Evolutionary conservation across 2,329 filamentous ascomycete species (phyloP), one percentile per base, ranked within the genome.

Genomic region (Fusarium incarnatum): DNA sequence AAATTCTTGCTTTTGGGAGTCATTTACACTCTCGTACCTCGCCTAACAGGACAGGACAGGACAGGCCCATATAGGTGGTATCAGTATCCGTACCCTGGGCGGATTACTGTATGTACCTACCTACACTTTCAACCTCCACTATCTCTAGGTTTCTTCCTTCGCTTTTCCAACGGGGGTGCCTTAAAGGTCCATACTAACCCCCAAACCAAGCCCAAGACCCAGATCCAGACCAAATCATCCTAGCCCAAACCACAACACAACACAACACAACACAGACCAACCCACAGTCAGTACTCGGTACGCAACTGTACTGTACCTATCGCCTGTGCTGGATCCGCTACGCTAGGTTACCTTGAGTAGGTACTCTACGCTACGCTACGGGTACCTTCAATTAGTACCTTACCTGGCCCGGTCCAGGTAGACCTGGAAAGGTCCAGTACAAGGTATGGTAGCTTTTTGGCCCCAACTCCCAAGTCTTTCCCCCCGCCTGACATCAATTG

Each of bases 401-500:
- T 37, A 52, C 47, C 30, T 34, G 30, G 47, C 47, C 30, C 25
- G 30, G 47, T 34, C 30, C 32, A 34, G 47, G 34, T 37, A 50
- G 47, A 30, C 28, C 28, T 30, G 28, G 12, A 50, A 32, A 64
- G 50, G 45, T 54, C 34, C 34, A 56, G 20, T 50, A 40, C 48
- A 37, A 37, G 18, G 34, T n/a, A 37, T 18, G 18, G 34, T 55
- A 68, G 67, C 67, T 70, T 56, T 52, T 60, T 57, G 46, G 53
- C 53, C 56, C 67, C 42, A 48, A 68, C 50, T 58, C 63, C 42
- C 48, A 56, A 70, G 42, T 47, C 67, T 58, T 34, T 37, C 32
- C 25, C 67, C 67, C 62, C 58, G 57, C 62, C 67, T 67, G 53
- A 56, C 57, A 56, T 66, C 57, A 67, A 69, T 69, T 52, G 60